Conservation (phyloP, 2,329 filamentous ascomycete genomes). For the Microcyclosporella mali region DNA sequence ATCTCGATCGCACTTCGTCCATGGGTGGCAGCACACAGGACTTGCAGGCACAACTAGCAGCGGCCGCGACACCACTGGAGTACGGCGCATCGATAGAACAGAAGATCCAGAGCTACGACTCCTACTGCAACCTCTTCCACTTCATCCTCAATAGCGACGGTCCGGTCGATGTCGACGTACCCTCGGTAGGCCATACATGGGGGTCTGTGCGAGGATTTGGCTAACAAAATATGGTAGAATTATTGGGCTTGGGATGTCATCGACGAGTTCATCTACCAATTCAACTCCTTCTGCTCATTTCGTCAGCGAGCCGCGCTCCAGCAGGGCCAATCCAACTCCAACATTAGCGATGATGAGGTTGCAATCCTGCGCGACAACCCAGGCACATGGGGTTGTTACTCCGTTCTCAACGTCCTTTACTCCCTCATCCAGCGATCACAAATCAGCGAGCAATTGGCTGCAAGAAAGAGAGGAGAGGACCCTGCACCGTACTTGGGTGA, state of each 20-base stretch:
- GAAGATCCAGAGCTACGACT: conserved; percentile 98
- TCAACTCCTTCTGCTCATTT: conserved; percentile 98
- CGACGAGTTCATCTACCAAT: conserved; percentile 99
- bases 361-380: conserved; percentile 89
- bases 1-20: conserved; percentile 63
- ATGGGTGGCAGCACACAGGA: conserved; percentile 67
- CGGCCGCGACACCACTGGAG: conserved; percentile 89
- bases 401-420: conserved; percentile 97
- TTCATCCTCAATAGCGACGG: conserved; percentile 98
- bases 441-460: conserved; percentile 93
- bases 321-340: conserved; percentile 33
- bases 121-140: conserved; percentile 98
- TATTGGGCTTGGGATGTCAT: conserved; percentile 99
- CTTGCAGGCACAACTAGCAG: conserved; percentile 83
- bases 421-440: conserved; percentile 97
- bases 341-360: conserved; percentile 85
- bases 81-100: conserved; percentile 92
- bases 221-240: conserved; percentile 55
- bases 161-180: conserved; percentile 94
- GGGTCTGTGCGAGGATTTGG: conserved; percentile 1
- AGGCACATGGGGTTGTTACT: conserved; percentile 99
- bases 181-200: conserved; percentile 61
- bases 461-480: conserved; percentile 92
- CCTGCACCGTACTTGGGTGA: conserved; percentile 82
- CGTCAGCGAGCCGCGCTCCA: conserved; percentile 81